These are phyloP conservation scores for Neurospora terricola DNA, from an alignment of 495 filamentous ascomycete genomes.

Conservation along the genomic window DNA sequence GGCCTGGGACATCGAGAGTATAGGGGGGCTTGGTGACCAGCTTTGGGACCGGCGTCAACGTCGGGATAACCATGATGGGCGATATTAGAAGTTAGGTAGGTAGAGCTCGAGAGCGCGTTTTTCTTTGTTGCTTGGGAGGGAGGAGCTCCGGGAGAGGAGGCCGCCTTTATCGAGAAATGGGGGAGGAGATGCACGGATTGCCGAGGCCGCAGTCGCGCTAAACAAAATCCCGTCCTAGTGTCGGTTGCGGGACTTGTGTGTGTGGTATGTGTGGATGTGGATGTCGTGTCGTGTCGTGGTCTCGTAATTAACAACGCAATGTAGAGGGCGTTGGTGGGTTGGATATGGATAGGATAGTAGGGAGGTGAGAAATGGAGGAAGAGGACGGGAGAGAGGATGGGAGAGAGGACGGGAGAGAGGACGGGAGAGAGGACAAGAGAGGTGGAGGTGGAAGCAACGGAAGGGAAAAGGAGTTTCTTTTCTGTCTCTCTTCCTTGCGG, in stretches of 20 bases:
- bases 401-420: not conserved
- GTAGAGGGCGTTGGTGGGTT: not conserved
- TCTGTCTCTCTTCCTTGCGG: not conserved
- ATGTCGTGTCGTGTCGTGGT: not conserved
- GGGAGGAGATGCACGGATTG: not conserved
- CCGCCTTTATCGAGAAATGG: not conserved
- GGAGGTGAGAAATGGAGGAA: not conserved
- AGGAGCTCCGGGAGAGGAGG: not conserved
- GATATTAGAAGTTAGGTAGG: not conserved
- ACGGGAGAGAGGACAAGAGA: not conserved
- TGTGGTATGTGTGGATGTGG: not conserved
- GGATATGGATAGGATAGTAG: not conserved
- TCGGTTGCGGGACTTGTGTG: not conserved
- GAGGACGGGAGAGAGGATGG: not conserved
- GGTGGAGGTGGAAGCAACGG: not conserved
- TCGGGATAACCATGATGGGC: not conserved
- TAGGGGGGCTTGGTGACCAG: conserved; percentile 46
- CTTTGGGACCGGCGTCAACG: not conserved
- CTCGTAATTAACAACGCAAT: not conserved
- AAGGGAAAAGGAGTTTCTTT: conserved; percentile 2
- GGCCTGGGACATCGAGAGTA: conserved; percentile 68
- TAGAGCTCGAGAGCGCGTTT: not conserved
- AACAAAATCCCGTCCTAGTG: not conserved
- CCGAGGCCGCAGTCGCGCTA: not conserved
- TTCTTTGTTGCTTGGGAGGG: not conserved